Conservation (phyloP, 306 rosid genomes). For the Vigna nakashimae region DNA sequence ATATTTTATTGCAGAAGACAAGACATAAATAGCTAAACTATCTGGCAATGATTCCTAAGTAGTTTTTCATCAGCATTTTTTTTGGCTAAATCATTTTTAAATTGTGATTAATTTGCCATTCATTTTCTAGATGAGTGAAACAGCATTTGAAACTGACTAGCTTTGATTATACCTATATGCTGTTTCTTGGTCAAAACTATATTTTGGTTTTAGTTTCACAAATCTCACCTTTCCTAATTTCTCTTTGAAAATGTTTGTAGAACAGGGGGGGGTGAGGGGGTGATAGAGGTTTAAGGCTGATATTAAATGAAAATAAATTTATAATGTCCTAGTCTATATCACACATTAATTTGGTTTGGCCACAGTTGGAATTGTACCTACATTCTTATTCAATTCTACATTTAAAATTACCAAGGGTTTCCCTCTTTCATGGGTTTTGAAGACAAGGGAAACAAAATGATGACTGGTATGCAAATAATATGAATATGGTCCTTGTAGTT, state of each 20-base stretch:
- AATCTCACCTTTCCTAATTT: slow-evolving; percentile 3
- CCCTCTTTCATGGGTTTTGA: slow-evolving; percentile 16
- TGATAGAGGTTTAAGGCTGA: too few relatives aligned
- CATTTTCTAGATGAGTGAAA: slow-evolving; percentile 27
- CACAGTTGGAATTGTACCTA: slow-evolving; percentile 4
- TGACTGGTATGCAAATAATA: slow-evolving; percentile 17
- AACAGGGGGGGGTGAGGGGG: too few relatives aligned
- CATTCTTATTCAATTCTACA: slow-evolving; percentile 24
- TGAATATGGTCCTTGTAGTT: slow-evolving; percentile 8
- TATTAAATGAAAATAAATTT: neutral
- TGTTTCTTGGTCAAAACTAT: slow-evolving; percentile 29
- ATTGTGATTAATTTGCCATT: slow-evolving; percentile 2
- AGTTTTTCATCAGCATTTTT: slow-evolving; percentile 16
- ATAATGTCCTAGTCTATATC: neutral
- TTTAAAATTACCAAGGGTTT: slow-evolving; percentile 24
- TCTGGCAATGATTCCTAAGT: slow-evolving; percentile 11
- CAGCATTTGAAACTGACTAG: slow-evolving; percentile 18
- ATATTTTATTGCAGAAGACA: neutral
- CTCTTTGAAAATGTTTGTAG: too few relatives aligned
- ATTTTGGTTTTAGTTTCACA: slow-evolving; percentile 9
- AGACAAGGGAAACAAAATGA: slow-evolving; percentile 12
- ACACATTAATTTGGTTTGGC: neutral
- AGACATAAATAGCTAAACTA: slow-evolving; percentile 16
- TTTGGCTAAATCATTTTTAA: neutral
- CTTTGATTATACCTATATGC: slow-evolving; percentile 11